phyloP scores from a whole-genome alignment of 352 stramenopile species.

The Phytophthora crassamura region DNA sequence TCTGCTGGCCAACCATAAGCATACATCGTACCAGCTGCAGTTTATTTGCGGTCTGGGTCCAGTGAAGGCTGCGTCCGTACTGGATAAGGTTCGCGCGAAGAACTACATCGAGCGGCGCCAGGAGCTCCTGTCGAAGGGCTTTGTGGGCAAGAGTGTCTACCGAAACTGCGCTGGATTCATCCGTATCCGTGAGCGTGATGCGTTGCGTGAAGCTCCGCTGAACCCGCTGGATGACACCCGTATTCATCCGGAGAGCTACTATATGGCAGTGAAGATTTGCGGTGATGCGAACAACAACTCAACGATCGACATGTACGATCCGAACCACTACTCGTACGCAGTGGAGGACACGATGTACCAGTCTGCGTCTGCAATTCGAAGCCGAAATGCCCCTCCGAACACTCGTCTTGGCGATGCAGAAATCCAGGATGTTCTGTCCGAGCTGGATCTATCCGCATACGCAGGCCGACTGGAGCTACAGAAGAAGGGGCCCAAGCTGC shows the following conservation, averaged over 20 bases:
- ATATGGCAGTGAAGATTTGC: slow-evolving; percentile 93
- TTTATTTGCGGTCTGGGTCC: slow-evolving; percentile 88
- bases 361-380: slow-evolving; percentile 85
- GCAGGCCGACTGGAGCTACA: slow-evolving; percentile 87
- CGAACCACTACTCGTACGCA: slow-evolving; percentile 90
- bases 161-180: slow-evolving; percentile 89
- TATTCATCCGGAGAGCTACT: slow-evolving; percentile 92
- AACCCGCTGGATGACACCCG: slow-evolving; percentile 90
- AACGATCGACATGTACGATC: slow-evolving; percentile 92
- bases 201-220: slow-evolving; percentile 81
- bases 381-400: slow-evolving; percentile 59
- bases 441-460: slow-evolving; percentile 89
- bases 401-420: slow-evolving; percentile 73
- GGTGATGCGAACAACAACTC: slow-evolving; percentile 92
- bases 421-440: slow-evolving; percentile 87
- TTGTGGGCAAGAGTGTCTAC: slow-evolving; percentile 89
- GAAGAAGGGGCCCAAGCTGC: slow-evolving; percentile 89
- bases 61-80: slow-evolving; percentile 78
- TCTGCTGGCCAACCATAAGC: slow-evolving; percentile 88
- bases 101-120: slow-evolving; percentile 89
- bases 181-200: slow-evolving; percentile 87
- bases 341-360: slow-evolving; percentile 94
- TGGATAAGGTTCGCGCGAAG: slow-evolving; percentile 87
- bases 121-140: slow-evolving; percentile 84
- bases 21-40: slow-evolving; percentile 87